Evolutionary conservation across 306 rosid species (phyloP).

Genomic region (Citrullus mucosospermus): DNA sequence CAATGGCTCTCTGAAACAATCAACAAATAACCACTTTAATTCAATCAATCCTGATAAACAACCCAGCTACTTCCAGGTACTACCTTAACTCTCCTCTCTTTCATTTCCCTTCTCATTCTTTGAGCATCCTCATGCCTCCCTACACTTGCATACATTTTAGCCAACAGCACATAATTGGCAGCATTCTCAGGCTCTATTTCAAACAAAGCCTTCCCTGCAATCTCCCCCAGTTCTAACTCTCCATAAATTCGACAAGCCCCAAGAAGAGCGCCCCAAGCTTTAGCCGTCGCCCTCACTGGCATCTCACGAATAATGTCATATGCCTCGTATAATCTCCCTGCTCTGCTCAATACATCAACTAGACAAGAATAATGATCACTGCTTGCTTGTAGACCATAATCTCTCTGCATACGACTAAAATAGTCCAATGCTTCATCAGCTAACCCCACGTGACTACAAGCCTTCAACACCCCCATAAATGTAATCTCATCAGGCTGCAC

Average conservation of each 20-base stretch:
- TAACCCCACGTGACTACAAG: slow-evolving; percentile 67
- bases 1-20: background rate
- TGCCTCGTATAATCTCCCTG: slow-evolving; percentile 63
- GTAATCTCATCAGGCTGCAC: slow-evolving; percentile 57
- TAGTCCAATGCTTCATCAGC: slow-evolving; percentile 53
- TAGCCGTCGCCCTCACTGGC: slow-evolving; percentile 68
- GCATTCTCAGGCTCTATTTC: slow-evolving; percentile 71
- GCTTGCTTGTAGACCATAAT: slow-evolving; percentile 36
- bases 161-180: slow-evolving; percentile 57
- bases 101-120: slow-evolving; percentile 38
- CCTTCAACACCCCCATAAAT: slow-evolving; percentile 56
- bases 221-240: slow-evolving; percentile 47
- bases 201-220: slow-evolving; percentile 48
- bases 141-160: slow-evolving; percentile 46
- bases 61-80: slow-evolving; percentile 64
- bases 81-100: slow-evolving; percentile 42
- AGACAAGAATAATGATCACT: slow-evolving; percentile 77
- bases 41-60: slow-evolving; percentile 31
- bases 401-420: slow-evolving; percentile 36
- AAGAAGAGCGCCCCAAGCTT: slow-evolving; percentile 75
- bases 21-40: background rate
- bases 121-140: slow-evolving; percentile 63
- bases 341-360: slow-evolving; percentile 65
- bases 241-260: slow-evolving; percentile 69
- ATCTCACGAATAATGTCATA: slow-evolving; percentile 41